phyloP scores from a whole-genome alignment of 2,329 filamentous ascomycete genomes.

The Colletotrichum gigasporum region DNA sequence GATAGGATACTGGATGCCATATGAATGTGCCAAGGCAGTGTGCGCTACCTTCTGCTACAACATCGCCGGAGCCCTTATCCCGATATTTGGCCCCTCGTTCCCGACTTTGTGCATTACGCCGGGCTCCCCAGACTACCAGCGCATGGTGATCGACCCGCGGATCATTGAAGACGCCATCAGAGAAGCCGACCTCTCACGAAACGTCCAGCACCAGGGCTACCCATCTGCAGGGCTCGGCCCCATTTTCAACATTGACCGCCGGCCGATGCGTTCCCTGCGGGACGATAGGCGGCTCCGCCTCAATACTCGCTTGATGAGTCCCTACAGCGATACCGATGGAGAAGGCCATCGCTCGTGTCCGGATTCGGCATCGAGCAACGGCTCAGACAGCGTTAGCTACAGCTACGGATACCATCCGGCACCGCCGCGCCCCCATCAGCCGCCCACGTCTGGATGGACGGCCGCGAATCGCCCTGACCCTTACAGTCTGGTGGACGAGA shows the following conservation, averaged over 20 bases:
- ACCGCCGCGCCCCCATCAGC: background rate
- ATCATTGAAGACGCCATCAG: conserved; percentile 63
- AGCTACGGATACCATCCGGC: conserved; percentile 13
- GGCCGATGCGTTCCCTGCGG: conserved; percentile 30
- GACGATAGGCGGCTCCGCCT: conserved; percentile 39
- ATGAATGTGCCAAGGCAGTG: conserved; percentile 82
- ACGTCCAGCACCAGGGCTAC: conserved; percentile 40
- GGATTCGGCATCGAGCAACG: conserved; percentile 34
- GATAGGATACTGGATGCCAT: conserved; percentile 96
- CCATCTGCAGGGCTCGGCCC: conserved; percentile 15
- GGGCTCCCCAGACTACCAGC: conserved; percentile 69
- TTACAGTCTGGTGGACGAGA: conserved; percentile 28
- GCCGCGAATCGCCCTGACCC: conserved; percentile 37
- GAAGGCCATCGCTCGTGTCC: conserved; percentile 41
- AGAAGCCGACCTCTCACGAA: conserved; percentile 56
- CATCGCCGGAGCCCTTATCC: conserved; percentile 87
- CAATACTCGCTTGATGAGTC: conserved; percentile 38
- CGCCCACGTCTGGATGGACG: conserved; percentile 38
- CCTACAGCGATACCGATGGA: conserved; percentile 53
- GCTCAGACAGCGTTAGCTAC: conserved; percentile 23
- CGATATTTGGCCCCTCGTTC: conserved; percentile 88
- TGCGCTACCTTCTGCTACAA: conserved; percentile 89
- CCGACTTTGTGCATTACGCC: conserved; percentile 74
- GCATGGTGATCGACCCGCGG: conserved; percentile 71
- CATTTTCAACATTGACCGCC: conserved; percentile 9